These are phyloP conservation scores for Maudiozyma saulgeensis DNA, from an alignment of 805 yeast genomes.

Conservation along the genomic window DNA sequence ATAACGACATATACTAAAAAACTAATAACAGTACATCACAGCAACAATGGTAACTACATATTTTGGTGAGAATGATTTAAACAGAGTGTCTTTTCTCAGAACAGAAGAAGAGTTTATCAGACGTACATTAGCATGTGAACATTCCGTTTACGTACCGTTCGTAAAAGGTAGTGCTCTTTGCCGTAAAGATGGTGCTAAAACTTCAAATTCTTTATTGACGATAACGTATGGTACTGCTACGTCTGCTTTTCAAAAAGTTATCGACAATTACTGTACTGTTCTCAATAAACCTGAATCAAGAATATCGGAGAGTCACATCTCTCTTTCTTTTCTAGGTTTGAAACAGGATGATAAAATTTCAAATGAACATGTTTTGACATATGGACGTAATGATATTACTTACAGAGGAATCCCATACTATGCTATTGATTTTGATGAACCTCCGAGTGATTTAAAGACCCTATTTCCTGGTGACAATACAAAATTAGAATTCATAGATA, in stretches of 20 bases:
- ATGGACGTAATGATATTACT: conserved; percentile 31
- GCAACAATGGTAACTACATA: conserved; percentile 4
- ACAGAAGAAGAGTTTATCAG: conserved; percentile 40
- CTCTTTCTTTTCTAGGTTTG: conserved; percentile 21
- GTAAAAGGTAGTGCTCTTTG: conserved; percentile 26
- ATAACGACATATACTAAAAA: too few relatives aligned
- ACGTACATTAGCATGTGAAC: conserved; percentile 34
- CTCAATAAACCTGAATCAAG: conserved; percentile 11
- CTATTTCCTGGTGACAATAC: conserved; percentile 1
- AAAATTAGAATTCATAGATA: conserved; percentile 6
- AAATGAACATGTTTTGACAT: not conserved
- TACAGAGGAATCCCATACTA: conserved; percentile 56
- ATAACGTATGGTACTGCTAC: not conserved
- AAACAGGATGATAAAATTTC: not conserved
- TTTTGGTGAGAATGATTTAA: conserved; percentile 43
- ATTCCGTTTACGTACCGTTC: conserved; percentile 33
- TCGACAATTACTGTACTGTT: not conserved
- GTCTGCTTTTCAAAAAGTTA: conserved; percentile 1
- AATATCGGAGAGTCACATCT: conserved; percentile 10
- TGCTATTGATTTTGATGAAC: conserved; percentile 43
- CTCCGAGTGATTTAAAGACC: not conserved
- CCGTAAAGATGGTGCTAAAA: not conserved
- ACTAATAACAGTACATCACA: too few relatives aligned
- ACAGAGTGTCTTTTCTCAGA: conserved; percentile 49
- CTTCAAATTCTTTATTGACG: not conserved